Percentiles rank a stretch among this genome's conserved stretches.
Evolutionary conservation across 108 stramenopile genomes (phyloP).

Genomic region (Cyclotella atomus): DNA sequence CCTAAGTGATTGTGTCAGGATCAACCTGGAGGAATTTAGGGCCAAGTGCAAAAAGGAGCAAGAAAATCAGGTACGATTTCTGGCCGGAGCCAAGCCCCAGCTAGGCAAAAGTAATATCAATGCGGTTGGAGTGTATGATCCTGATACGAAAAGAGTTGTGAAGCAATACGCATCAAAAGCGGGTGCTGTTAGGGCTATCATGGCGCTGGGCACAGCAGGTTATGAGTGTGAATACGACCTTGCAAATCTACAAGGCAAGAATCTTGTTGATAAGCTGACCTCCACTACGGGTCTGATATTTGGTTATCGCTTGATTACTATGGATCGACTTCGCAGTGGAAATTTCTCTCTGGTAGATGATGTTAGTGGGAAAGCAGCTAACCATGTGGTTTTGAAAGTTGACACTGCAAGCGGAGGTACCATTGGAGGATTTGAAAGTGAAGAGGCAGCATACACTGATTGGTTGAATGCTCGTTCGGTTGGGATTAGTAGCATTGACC

Average conservation of each 20-base stretch:
- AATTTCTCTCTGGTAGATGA: constrained; percentile 44
- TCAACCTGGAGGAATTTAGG: constrained; percentile 46
- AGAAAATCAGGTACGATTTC: constrained; percentile 14
- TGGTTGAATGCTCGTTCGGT: constrained; percentile 58
- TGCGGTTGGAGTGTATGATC: constrained; percentile 75
- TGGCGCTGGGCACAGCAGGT: constrained; percentile 48
- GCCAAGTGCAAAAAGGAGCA: constrained; percentile 26
- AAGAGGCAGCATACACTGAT: constrained; percentile 64
- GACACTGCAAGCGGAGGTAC: constrained; percentile 49
- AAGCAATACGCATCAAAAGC: constrained; percentile 69
- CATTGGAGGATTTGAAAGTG: constrained; percentile 59
- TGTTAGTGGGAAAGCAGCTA: neutral
- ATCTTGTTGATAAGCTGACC: constrained; percentile 17
- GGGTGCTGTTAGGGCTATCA: constrained; percentile 49
- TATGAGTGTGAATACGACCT: constrained; percentile 62
- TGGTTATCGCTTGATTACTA: constrained; percentile 75
- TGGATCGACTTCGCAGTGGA: constrained; percentile 59
- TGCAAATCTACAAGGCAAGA: constrained; percentile 34
- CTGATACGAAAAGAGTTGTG: constrained; percentile 66
- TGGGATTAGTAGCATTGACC: neutral
- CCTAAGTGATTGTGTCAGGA: constrained; percentile 48
- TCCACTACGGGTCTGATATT: constrained; percentile 55
- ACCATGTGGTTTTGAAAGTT: constrained; percentile 46
- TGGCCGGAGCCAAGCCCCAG: constrained; percentile 44
- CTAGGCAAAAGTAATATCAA: constrained; percentile 11